Conservation (phyloP, 2,329 filamentous ascomycete species). For the Aureobasidium pullulans region DNA sequence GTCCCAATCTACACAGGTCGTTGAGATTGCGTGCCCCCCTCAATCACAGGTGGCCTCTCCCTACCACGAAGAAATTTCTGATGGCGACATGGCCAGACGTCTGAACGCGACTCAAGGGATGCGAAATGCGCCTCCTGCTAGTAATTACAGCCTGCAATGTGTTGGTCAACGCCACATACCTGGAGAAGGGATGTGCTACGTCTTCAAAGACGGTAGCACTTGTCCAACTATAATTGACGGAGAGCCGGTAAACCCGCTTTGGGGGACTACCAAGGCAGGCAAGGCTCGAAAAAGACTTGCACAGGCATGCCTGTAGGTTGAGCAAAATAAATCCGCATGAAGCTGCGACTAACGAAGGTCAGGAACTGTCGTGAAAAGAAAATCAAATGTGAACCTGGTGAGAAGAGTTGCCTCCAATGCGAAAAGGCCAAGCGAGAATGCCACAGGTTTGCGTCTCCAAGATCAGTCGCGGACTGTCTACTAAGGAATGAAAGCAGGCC, state of each 20-base stretch:
- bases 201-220: constrained; percentile 16
- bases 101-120: neutral
- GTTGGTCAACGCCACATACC: constrained; percentile 15
- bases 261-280: constrained; percentile 89
- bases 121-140: neutral
- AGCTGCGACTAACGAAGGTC: neutral
- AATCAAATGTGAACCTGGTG: constrained; percentile 90
- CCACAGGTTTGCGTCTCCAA: constrained; percentile 54
- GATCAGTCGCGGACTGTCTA: neutral
- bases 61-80: neutral
- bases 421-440: constrained; percentile 83
- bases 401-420: constrained; percentile 81
- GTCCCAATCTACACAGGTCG: neutral
- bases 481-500: constrained; percentile 22
- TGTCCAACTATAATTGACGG: constrained; percentile 18
- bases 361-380: constrained; percentile 87
- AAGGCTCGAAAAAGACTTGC: constrained; percentile 87
- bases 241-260: constrained; percentile 60
- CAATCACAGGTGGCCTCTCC: neutral
- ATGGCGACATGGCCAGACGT: neutral
- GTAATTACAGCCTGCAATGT: constrained; percentile 10
- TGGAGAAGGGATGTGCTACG: constrained; percentile 17
- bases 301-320: constrained; percentile 66
- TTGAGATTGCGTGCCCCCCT: neutral
- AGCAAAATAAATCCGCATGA: neutral